These are phyloP conservation scores for Candida sanyaensis DNA, from an alignment of 1,139 yeast genomes.

Conservation along the genomic window DNA sequence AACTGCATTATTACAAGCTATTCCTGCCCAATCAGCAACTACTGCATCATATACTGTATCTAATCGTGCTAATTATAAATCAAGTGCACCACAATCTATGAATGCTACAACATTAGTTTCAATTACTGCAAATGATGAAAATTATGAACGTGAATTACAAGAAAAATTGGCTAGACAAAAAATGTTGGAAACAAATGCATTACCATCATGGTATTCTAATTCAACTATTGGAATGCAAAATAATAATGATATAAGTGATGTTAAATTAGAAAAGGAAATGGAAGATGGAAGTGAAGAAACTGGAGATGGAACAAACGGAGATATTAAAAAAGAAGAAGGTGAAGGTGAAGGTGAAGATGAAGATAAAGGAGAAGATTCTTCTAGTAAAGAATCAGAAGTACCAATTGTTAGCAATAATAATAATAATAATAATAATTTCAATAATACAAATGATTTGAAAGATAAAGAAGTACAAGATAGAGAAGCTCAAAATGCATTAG, in stretches of 20 bases:
- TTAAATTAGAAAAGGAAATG: conserved; percentile 10
- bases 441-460: neutral
- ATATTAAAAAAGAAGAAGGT: neutral
- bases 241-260: conserved; percentile 4
- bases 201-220: conserved; percentile 94
- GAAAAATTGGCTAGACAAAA: conserved; percentile 69
- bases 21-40: conserved; percentile 80
- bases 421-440: neutral
- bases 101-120: conserved; percentile 83
- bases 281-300: conserved; percentile 14
- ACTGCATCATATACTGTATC: conserved; percentile 61
- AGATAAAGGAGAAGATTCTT: neutral
- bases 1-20: conserved; percentile 70
- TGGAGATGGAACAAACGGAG: conserved; percentile 6
- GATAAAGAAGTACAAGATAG: conserved; percentile 46
- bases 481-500: conserved; percentile 76
- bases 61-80: conserved; percentile 31
- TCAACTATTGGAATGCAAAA: conserved; percentile 74
- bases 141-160: conserved; percentile 62
- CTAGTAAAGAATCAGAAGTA: neutral
- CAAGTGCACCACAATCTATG: conserved; percentile 33
- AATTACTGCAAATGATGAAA: conserved; percentile 89
- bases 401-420: neutral
- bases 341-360: neutral
- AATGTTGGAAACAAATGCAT: conserved; percentile 86